Evolutionary conservation across 208 protist species (phyloP).

Genomic region (Trypanosomatidae sp.): DNA sequence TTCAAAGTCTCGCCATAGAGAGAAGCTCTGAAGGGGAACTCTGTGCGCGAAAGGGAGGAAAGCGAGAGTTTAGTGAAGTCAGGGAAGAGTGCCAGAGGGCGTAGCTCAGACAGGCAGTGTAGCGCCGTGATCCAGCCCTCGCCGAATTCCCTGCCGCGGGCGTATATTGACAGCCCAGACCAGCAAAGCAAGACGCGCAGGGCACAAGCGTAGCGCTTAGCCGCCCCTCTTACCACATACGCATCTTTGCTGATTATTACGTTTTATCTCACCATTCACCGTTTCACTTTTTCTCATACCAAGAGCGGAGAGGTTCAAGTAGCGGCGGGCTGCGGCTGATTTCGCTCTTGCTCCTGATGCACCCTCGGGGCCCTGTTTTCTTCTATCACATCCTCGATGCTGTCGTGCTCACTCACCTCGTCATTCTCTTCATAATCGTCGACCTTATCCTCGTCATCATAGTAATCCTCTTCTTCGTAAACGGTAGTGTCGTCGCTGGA

Average conservation of each 20-base stretch:
- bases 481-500: background rate
- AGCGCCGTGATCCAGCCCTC: background rate
- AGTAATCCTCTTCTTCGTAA: conserved; percentile 22
- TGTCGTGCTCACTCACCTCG: conserved; percentile 12
- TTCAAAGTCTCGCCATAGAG: background rate
- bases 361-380: background rate
- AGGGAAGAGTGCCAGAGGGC: background rate
- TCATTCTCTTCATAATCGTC: conserved; percentile 14
- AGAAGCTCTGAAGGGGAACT: conserved; percentile 11
- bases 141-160: background rate
- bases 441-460: conserved; percentile 12
- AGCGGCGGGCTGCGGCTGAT: conserved; percentile 1
- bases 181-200: background rate
- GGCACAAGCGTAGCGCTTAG: background rate
- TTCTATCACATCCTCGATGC: conserved; percentile 17
- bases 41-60: background rate
- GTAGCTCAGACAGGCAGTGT: background rate
- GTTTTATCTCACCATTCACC: background rate
- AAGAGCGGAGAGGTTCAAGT: background rate
- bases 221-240: background rate
- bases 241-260: background rate
- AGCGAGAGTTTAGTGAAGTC: background rate
- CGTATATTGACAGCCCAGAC: background rate
- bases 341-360: conserved; percentile 8
- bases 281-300: background rate